Conservation (phyloP, 331 rosid species). For the Pyracantha coccinea region DNA sequence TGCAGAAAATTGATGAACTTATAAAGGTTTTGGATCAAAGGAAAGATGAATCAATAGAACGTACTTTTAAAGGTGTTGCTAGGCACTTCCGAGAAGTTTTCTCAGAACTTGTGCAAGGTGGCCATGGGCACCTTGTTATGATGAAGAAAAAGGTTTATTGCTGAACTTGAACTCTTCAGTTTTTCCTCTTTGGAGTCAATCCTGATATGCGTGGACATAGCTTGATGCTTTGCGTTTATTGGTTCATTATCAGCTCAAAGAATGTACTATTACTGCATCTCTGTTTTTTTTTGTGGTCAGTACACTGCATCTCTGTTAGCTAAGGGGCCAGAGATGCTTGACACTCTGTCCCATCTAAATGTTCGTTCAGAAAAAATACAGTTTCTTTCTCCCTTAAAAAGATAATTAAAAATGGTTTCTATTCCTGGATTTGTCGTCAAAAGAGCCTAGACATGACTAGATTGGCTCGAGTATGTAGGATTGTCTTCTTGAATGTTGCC, state of each 20-base stretch:
- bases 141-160: slow-evolving; percentile 83
- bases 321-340: background rate
- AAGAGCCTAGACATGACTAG: background rate
- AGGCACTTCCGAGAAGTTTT: slow-evolving; percentile 96
- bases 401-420: background rate
- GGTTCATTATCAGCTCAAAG: background rate
- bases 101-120: slow-evolving; percentile 93
- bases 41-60: slow-evolving; percentile 94
- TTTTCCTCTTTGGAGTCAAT: background rate
- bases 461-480: background rate
- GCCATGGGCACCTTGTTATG: slow-evolving; percentile 88
- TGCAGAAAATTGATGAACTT: slow-evolving; percentile 89
- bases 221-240: background rate
- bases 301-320: background rate
- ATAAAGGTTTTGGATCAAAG: slow-evolving; percentile 87
- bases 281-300: too few species aligned
- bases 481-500: background rate
- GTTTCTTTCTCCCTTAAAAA: background rate
- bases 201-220: background rate
- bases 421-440: background rate
- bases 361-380: background rate
- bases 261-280: background rate
- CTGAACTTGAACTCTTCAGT: slow-evolving; percentile 3
- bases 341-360: background rate
- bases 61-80: slow-evolving; percentile 98